Evolutionary conservation across 768 basidiomycete genomes (phyloP).

Genomic region (Boletus pseudo-olivaceus): DNA sequence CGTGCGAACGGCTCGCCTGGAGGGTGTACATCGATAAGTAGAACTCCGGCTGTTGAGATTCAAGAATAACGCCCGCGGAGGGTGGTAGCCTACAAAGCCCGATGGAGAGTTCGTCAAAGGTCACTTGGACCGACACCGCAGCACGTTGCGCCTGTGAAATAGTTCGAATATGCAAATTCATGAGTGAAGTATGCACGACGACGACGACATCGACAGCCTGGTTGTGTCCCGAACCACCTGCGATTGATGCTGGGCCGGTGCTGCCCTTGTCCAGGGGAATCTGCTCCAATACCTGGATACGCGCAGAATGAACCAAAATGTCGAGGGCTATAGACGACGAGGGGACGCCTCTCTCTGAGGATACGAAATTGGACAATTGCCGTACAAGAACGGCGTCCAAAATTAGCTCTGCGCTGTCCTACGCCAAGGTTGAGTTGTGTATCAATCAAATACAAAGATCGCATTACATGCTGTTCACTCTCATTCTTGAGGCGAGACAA

Average conservation of each 20-base stretch:
- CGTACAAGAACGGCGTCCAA: conserved; percentile 42
- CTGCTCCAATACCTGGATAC: conserved; percentile 47
- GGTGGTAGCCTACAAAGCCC: conserved; percentile 9
- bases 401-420: conserved; percentile 39
- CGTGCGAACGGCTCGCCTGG: conserved; percentile 13
- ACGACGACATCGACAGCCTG: conserved; percentile 18
- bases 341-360: conserved; percentile 14
- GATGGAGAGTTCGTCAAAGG: conserved; percentile 17
- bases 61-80: neutral
- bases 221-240: neutral
- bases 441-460: neutral
- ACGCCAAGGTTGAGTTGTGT: conserved; percentile 6
- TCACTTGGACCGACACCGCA: neutral
- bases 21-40: conserved; percentile 17
- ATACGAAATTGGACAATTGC: conserved; percentile 35
- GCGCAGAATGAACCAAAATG: conserved; percentile 37
- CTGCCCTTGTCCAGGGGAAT: conserved; percentile 22
- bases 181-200: conserved; percentile 14
- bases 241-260: neutral
- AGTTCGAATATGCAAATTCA: conserved; percentile 15
- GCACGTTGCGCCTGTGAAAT: neutral
- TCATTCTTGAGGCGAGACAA: conserved; percentile 47
- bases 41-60: conserved; percentile 17
- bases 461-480: conserved; percentile 42
- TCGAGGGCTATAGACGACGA: conserved; percentile 36